Evolutionary conservation across 768 basidiomycete species (phyloP), one percentile per base, ranked within the genome.

Genomic region (Paxillus ammoniavirescens): DNA sequence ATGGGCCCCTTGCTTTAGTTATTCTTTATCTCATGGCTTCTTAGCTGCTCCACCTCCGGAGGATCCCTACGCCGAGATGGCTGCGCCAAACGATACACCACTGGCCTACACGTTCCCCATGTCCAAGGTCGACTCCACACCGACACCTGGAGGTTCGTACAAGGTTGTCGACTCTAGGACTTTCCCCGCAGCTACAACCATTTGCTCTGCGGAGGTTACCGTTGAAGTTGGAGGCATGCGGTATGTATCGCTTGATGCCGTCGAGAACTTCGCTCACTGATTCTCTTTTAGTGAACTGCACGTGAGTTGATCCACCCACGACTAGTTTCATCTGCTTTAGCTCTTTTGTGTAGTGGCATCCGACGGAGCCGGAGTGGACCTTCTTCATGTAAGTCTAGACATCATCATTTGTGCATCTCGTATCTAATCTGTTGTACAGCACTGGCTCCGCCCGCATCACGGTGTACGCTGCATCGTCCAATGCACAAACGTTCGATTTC

Each of bases 181-280:
- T 3, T 87, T 88, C 69, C 69, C 70, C 17, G 77, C 78, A 7
- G 63, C 85, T 2, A 70, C 76, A 35, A 82, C 77, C 1, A 77
- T 86, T 36, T 76, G 79, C 15, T 79, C 76, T 4, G 85, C 77
- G 4, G 82, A 85, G 53, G 80, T 86, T 2, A 74, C 70, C 2
- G 76, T 87, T 28, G 77, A 84, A 50, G 77, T 75, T 31, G 84
- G 81, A n/a, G 84, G 80, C 8, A 77, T 85, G 72, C 76, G 82
- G 81, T 81, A 43, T 15, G 71, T 65, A 28, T 18, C 35, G 2
- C 14, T 15, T 42, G 18, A 5, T 49, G 23, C 6, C 23, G 12
- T 6, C 26, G n/a, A 36, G 8, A 1, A 15, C 8, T 6, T 49
- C 1, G 12, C 40, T 59, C 8, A 61, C 41, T 15, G 0, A 10